These are phyloP conservation scores for Saturnispora serradocipensis DNA, from an alignment of 805 yeast genomes.

Conservation along the genomic window DNA sequence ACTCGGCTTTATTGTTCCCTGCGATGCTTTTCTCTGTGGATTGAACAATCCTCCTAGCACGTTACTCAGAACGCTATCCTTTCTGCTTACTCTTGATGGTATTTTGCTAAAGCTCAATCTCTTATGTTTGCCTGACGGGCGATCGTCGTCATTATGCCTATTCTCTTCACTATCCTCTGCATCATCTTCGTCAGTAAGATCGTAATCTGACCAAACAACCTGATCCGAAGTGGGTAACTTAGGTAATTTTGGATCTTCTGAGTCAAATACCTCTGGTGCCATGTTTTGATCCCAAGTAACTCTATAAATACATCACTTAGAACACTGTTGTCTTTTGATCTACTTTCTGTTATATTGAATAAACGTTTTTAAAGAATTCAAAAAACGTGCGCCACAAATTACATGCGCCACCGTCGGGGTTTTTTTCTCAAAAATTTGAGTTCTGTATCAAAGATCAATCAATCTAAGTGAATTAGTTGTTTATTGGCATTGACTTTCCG, in stretches of 20 bases:
- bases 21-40: background rate
- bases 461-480: background rate
- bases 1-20: background rate
- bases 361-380: background rate
- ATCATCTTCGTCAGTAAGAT: slow-evolving; percentile 8
- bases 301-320: background rate
- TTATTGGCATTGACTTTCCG: background rate
- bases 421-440: background rate
- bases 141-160: background rate
- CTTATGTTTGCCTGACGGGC: background rate
- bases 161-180: background rate
- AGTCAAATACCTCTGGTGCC: slow-evolving; percentile 26
- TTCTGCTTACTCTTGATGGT: background rate
- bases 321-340: background rate
- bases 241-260: slow-evolving; percentile 34
- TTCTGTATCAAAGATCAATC: background rate
- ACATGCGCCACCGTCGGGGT: background rate
- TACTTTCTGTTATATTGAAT: too few species aligned
- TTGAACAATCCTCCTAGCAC: background rate
- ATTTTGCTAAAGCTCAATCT: background rate
- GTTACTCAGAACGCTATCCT: background rate
- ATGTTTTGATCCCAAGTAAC: background rate
- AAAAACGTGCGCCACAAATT: background rate
- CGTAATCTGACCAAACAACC: slow-evolving; percentile 26
- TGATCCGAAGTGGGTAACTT: slow-evolving; percentile 29